Percentiles rank a stretch among this genome's conserved stretches.
Conservation (phyloP, 1,284 basidiomycete species). For the Apiotrichum sp. region DNA sequence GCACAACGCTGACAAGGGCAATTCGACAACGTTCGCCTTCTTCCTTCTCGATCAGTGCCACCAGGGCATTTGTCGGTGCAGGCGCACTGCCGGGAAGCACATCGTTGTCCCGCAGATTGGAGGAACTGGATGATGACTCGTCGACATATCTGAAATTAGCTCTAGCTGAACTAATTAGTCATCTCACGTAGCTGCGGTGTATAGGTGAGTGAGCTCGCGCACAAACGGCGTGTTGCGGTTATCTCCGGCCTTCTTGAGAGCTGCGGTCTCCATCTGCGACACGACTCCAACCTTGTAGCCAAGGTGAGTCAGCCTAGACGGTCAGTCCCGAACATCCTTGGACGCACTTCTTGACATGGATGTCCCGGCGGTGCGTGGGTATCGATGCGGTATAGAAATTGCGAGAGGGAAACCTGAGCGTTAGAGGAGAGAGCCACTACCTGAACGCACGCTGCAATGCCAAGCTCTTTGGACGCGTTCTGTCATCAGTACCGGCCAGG, state of each 20-base stretch:
- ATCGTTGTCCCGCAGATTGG: constrained; percentile 31
- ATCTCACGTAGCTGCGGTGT: constrained; percentile 78
- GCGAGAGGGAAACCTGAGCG: constrained; percentile 56
- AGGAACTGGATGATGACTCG: constrained; percentile 36
- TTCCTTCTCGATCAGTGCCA: constrained; percentile 60
- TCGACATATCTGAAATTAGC: constrained; percentile 38
- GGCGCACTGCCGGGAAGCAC: constrained; percentile 32
- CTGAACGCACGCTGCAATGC: constrained; percentile 56
- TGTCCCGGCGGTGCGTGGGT: constrained; percentile 68
- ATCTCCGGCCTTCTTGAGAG: constrained; percentile 83
- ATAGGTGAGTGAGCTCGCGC: constrained; percentile 71
- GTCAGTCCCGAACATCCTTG: neutral
- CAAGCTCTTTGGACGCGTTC: constrained; percentile 72
- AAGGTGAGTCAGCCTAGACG: constrained; percentile 65
- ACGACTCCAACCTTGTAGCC: constrained; percentile 90
- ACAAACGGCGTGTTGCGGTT: constrained; percentile 76
- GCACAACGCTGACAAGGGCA: constrained; percentile 71
- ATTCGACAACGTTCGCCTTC: constrained; percentile 59
- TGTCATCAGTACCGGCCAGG: constrained; percentile 30
- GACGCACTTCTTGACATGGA: constrained; percentile 79
- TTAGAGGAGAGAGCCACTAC: neutral
- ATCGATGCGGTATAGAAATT: constrained; percentile 81
- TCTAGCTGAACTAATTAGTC: too few species aligned
- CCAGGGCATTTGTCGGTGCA: constrained; percentile 38
- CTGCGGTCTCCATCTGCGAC: constrained; percentile 89